Base-by-base conservation (phyloP, 768 basidiomycete species). In the Russula lepida region DNA sequence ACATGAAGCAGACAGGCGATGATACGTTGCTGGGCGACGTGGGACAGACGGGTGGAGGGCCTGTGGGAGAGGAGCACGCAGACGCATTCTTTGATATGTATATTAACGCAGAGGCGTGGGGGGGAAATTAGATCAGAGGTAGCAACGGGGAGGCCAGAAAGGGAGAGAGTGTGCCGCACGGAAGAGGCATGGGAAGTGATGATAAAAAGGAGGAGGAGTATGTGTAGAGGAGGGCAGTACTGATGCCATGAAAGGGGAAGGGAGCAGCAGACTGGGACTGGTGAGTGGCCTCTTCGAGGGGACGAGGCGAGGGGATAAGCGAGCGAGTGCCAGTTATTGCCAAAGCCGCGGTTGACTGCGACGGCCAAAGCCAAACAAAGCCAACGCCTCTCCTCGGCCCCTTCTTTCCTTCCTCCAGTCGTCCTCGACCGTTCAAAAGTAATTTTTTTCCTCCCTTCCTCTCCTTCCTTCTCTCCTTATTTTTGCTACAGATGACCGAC, bases 401-500 rank as follows among this genome's bases (percentile, higher is more conserved):
- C 69, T 69, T 70, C 70, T 68, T 71, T 74, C 78, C 78, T 79
- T 72, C 75, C 78, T 72, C 76, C 75, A 76, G 74, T 80, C 73
- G 72, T 76, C 73, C 70, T 75, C 78, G 73, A 75, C 75, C 75
- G 73, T 75, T 78, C 79, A 56, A 54, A 62, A 62, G 59, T 64
- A 59, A 59, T 44, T 67, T 59, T 54, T 53, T 44, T 57, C 63
- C 59, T 63, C 56, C 52, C 51, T 58, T 69, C 72, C 70, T 64
- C 54, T 54, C 25, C 49, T 32, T 65, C 44, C 64, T 56, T 43
- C 39, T 30, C 48, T 39, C 35, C 61, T 52, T 57, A 67, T 64
- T 65, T 68, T 69, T 69, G 60, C 53, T 50, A 13, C 68, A 84
- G 80, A 91, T 91, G 89, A 71, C 88, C 62, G 86, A 89, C 74